Percentiles rank a stretch among this genome's conserved stretches.
Evolutionary conservation across 495 filamentous ascomycete genomes (phyloP).

Genomic region (Aspergillus biplanus): DNA sequence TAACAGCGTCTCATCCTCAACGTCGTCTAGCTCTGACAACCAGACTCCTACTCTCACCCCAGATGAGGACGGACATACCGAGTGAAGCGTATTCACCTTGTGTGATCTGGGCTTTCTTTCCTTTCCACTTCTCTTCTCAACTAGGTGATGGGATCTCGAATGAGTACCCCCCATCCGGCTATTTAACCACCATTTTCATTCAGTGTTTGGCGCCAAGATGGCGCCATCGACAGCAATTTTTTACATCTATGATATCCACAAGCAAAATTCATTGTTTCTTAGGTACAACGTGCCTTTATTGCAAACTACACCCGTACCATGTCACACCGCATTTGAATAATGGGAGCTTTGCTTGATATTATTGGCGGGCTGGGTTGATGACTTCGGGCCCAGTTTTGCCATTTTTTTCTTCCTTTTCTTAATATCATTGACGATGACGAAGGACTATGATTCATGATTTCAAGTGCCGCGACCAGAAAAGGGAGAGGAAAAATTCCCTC

Average conservation of each 20-base stretch:
- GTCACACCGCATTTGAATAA: not conserved
- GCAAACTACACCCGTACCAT: not conserved
- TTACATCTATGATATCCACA: constrained; percentile 2
- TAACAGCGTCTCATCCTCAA: constrained; percentile 39
- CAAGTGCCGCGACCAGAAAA: constrained; percentile 6
- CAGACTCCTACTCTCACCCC: constrained; percentile 27
- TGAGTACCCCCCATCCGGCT: too few relatives aligned
- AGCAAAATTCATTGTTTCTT: not conserved
- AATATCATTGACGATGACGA: constrained; percentile 23
- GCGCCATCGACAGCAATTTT: not conserved
- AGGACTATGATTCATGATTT: constrained; percentile 29
- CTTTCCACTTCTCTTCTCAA: not conserved
- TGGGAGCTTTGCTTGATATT: constrained; percentile 3
- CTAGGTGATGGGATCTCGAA: too few relatives aligned
- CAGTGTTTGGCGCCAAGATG: not conserved
- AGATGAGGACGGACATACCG: constrained; percentile 30
- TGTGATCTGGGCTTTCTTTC: not conserved
- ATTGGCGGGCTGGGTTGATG: not conserved
- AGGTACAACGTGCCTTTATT: not conserved
- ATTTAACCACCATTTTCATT: too few relatives aligned
- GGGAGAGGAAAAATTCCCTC: not conserved
- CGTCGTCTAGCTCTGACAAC: constrained; percentile 27
- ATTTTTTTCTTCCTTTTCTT: not conserved
- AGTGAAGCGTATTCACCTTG: not conserved
- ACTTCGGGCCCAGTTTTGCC: not conserved